Conservation (phyloP, 2,329 filamentous ascomycete species). For the Zasmidium angulare region DNA sequence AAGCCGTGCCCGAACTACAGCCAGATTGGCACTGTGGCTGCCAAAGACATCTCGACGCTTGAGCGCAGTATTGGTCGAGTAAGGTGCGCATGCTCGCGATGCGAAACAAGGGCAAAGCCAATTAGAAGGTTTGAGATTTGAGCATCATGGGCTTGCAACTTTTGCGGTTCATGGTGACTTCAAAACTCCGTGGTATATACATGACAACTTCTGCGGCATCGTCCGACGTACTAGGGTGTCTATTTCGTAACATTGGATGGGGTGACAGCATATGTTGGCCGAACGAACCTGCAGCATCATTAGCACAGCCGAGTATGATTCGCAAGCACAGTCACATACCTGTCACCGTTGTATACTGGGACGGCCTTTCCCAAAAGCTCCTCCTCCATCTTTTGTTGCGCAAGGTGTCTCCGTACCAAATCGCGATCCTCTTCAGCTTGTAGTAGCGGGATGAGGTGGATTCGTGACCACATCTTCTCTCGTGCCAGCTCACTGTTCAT, state of each 20-base stretch:
- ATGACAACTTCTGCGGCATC: not conserved
- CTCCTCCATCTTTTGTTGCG: slow-evolving; percentile 87
- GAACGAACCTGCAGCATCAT: slow-evolving; percentile 63
- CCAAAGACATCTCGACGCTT: too few relatives aligned
- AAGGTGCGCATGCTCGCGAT: too few relatives aligned
- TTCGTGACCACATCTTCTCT: slow-evolving; percentile 97
- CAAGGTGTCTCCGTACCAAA: slow-evolving; percentile 80
- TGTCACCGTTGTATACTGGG: slow-evolving; percentile 83
- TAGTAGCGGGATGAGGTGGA: slow-evolving; percentile 88
- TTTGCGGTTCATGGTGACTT: not conserved
- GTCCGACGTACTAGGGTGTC: not conserved
- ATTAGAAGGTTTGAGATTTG: not conserved
- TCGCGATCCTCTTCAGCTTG: slow-evolving; percentile 97
- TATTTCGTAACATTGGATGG: slow-evolving; percentile 63
- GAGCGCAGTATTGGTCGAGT: too few relatives aligned
- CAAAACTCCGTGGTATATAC: slow-evolving; percentile 5
- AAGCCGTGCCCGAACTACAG: too few relatives aligned
- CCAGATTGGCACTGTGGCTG: too few relatives aligned
- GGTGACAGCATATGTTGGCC: slow-evolving; percentile 74
- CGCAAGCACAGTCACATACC: slow-evolving; percentile 57
- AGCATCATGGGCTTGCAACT: not conserved
- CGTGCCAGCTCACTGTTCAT: slow-evolving; percentile 79
- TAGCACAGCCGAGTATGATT: slow-evolving; percentile 4
- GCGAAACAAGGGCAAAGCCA: not conserved
- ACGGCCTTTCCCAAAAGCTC: slow-evolving; percentile 80